Base-by-base conservation (phyloP, 2,329 filamentous ascomycete genomes). In the Aspergillus tanneri region DNA sequence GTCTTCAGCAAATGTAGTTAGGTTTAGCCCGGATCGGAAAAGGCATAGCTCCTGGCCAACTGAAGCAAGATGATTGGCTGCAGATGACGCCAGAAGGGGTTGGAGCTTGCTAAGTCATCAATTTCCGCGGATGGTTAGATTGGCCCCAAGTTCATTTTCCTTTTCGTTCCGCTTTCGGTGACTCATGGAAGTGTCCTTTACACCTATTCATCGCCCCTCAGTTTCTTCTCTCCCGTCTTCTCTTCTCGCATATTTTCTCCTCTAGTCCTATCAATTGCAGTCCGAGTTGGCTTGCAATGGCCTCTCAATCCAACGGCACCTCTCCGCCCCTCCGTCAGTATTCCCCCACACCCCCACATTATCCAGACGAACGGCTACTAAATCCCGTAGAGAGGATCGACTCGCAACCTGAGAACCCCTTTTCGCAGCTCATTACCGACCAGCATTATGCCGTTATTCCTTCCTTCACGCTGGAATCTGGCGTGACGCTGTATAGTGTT, bases 401-500 rank as follows among this genome's bases (percentile, higher is more conserved):
- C 53, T 63, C 81, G 46, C 90, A 96, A 71, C 84, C 88, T 63
- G 92, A 96, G 75, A 99, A 97, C 73, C 92, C 91, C 23, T 97
- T 91, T 68, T 83, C 88, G 52, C 73, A 79, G 55, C 79, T 97
- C 64, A 95, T 99, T 43, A 86, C 90, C 43, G 86, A 96, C 62
- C 93, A 97, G 73, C 80, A 86, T 45, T 87, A 95, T 63, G 90
- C 87, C 48, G 82, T 93, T 52, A 82, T 99, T 46, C 92, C 93
- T 2, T 85, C 85, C 21, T 96, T 96, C 69, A 90, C 87, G 7
- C 87, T 99, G 57, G 93, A 99, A 71, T 97, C 91, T 2, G 93
- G 93, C 40, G 89, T 87, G 19, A 86, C 82, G 0, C 79, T 99
- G 16, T 75, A 80, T 58, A 93, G 97, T 81, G 80, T 85, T 12